These are phyloP conservation scores for Phtheirospermum japonicum DNA, from an alignment of 257 asterid species.

Conservation along the genomic window DNA sequence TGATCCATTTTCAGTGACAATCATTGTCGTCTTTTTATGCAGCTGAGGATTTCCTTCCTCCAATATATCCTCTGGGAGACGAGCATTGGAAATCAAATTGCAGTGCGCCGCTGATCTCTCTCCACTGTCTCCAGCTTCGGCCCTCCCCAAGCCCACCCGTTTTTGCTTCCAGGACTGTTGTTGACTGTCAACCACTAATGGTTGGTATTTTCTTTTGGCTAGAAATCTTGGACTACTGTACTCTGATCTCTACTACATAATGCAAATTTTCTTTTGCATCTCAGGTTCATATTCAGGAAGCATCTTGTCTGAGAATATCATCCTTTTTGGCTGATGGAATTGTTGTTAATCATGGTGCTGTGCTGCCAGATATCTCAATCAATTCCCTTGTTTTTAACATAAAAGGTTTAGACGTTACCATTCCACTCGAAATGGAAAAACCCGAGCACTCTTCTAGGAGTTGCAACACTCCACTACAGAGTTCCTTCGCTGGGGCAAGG, in stretches of 20 bases:
- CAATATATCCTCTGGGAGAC: slow-evolving; percentile 89
- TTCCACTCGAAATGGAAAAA: slow-evolving; percentile 59
- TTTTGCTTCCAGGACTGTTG: slow-evolving; percentile 79
- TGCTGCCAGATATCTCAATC: slow-evolving; percentile 69
- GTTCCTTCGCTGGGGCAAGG: slow-evolving; percentile 84
- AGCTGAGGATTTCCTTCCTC: slow-evolving; percentile 83
- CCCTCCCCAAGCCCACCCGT: slow-evolving; percentile 89
- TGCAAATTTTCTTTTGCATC: slow-evolving; percentile 31
- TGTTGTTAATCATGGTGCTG: slow-evolving; percentile 61
- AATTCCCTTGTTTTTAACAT: slow-evolving; percentile 56
- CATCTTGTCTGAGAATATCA: slow-evolving; percentile 87
- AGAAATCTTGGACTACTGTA: not conserved
- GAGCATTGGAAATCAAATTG: slow-evolving; percentile 54
- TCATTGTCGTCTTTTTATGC: slow-evolving; percentile 30
- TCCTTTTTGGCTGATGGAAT: slow-evolving; percentile 95
- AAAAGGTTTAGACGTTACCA: slow-evolving; percentile 69
- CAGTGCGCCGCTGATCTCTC: slow-evolving; percentile 67
- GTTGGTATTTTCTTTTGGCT: slow-evolving; percentile 33
- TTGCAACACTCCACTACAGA: slow-evolving; percentile 36
- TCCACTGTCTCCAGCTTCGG: slow-evolving; percentile 74
- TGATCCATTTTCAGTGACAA: slow-evolving; percentile 21
- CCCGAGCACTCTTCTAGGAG: slow-evolving; percentile 36
- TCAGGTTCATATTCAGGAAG: slow-evolving; percentile 98
- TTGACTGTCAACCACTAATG: slow-evolving; percentile 87
- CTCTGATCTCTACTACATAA: slow-evolving; percentile 14